Evolutionary conservation across 2,329 filamentous ascomycete genomes (phyloP), one percentile per base, ranked within the genome.

Genomic region (Monosporascus sp.): DNA sequence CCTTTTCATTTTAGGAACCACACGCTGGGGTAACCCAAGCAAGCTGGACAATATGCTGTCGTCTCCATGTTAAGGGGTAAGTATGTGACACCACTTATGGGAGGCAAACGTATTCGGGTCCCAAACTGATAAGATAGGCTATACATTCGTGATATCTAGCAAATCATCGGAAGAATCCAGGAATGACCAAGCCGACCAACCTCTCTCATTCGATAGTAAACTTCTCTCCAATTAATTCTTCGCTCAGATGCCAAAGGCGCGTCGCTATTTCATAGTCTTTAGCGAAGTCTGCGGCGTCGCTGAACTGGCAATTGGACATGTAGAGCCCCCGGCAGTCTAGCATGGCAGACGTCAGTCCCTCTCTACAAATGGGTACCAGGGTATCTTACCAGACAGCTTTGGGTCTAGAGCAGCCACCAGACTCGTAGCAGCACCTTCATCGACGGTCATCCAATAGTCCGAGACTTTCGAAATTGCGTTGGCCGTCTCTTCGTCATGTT

Each of bases 211-310:
- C 52, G 8, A 63, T 50, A 37, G 55, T 31, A 55, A 76, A 75
- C 37, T 68, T 64, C 50, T 72, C 63, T 2, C 67, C 68, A 5
- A 71, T 69, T 43, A 76, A 54, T 37, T 69, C 63, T 54, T 77
- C 74, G 48, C 72, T 75, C 51, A 77, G 52, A 24, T 63, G 58
- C 73, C 74, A 77, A 7, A 77, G 60, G 26, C 64, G 68, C 49
- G 70, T 65, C 11, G 70, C 71, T 40, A 66, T 54, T 6, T 65
- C 62, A 0, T 62, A 63, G 26, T 72, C 65, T 20, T 58, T 60
- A 19, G 64, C 60, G 57, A 64, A 63, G 5, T 61, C 56, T 2
- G 61, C 61, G 26, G 60, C 58, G 17, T 66, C 60, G 2, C 58
- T 65, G 17, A 73, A 65, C 52, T 73, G 70, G 53, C 70, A 74